phyloP scores from a whole-genome alignment of 176 grass and related monocot species.

The Melocanna baccifera region DNA sequence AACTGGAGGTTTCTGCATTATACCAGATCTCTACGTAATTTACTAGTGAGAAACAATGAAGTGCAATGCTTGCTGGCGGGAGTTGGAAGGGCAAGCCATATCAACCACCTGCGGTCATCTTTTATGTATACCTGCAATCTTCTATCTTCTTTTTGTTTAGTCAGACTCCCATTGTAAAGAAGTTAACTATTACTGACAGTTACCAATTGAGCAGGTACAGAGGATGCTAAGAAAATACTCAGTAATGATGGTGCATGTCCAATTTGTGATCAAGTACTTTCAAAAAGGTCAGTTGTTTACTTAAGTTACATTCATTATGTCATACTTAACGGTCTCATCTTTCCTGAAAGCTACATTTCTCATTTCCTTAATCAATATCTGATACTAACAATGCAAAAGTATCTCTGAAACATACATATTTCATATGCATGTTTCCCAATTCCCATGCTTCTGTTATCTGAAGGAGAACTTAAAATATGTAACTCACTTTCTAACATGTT shows the following conservation, averaged over 20 bases:
- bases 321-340: no score
- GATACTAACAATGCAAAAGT: not conserved
- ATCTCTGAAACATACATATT: not conserved
- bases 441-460: not conserved
- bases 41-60: slow-evolving; percentile 53
- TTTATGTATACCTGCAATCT: slow-evolving; percentile 60
- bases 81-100: slow-evolving; percentile 77
- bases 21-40: not conserved
- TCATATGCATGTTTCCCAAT: not conserved
- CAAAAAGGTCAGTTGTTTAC: slow-evolving; percentile 60
- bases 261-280: slow-evolving; percentile 91
- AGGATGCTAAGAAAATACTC: slow-evolving; percentile 89
- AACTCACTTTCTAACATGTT: not conserved
- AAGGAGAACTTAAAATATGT: not conserved
- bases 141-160: slow-evolving; percentile 6
- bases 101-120: slow-evolving; percentile 89
- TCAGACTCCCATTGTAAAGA: not conserved
- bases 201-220: slow-evolving; percentile 50
- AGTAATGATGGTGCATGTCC: slow-evolving; percentile 76
- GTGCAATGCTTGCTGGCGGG: slow-evolving; percentile 89
- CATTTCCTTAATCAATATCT: not conserved
- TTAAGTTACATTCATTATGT: slow-evolving; percentile 21
- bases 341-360: slow-evolving; percentile 11
- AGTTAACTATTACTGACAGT: not conserved
- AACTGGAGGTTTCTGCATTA: slow-evolving; percentile 14